A percentile compares a stretch with the other conserved stretches of the same genome.
phyloP scores from a whole-genome alignment of 176 grass and related monocot species.

The Hsuehochloa calcarea region DNA sequence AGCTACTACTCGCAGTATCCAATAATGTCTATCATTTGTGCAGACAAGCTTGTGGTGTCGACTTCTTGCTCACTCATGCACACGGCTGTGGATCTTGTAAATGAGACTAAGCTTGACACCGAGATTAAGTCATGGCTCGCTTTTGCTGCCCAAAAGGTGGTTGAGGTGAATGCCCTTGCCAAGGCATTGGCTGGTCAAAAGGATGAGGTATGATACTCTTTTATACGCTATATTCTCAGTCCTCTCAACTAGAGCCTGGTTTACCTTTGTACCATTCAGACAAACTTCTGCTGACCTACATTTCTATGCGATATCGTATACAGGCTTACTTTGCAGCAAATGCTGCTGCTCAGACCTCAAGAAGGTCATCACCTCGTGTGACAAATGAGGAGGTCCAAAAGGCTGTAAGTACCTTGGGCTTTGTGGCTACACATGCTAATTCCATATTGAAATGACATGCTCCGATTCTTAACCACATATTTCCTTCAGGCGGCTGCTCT shows the following conservation, averaged over 20 bases:
- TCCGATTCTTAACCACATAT: constrained; percentile 12
- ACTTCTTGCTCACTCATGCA: constrained; percentile 96
- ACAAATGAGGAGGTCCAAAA: constrained; percentile 92
- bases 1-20: background rate
- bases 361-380: constrained; percentile 84
- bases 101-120: constrained; percentile 81
- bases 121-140: constrained; percentile 96
- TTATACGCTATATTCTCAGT: background rate
- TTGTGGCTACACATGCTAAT: constrained; percentile 4
- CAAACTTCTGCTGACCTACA: background rate
- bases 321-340: constrained; percentile 89
- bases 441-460: background rate
- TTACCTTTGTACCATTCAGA: background rate
- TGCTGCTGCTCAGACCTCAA: constrained; percentile 82
- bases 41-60: constrained; percentile 88
- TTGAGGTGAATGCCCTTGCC: constrained; percentile 86
- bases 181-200: constrained; percentile 82
- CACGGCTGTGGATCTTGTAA: constrained; percentile 91
- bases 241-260: background rate
- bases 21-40: constrained; percentile 21
- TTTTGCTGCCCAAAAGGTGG: constrained; percentile 89
- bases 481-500: constrained; percentile 70
- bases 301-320: background rate
- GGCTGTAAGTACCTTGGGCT: constrained; percentile 53
- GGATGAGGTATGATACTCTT: constrained; percentile 66